Percentiles rank a stretch among this genome's conserved stretches.
Evolutionary conservation across 345 rosid species (phyloP).

Genomic region (Moricandia moricandioides): DNA sequence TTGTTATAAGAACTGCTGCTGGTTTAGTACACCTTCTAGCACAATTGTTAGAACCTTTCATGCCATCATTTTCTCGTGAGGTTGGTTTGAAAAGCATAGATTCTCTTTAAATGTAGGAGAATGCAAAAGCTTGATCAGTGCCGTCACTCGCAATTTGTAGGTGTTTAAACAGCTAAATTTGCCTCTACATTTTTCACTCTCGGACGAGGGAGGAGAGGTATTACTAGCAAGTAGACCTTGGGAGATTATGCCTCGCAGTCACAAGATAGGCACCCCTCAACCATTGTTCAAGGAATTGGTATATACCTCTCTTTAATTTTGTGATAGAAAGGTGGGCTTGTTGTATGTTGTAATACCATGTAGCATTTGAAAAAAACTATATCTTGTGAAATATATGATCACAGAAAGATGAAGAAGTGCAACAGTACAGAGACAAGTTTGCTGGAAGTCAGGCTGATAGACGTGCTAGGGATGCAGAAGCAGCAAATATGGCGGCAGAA

Average conservation of each 20-base stretch:
- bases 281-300: conserved; percentile 85
- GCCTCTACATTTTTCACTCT: conserved; percentile 60
- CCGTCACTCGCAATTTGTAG: conserved; percentile 39
- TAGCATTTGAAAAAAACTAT: not conserved
- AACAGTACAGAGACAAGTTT: conserved; percentile 58
- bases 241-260: conserved; percentile 74
- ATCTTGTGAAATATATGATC: conserved; percentile 13
- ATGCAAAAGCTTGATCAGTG: not conserved
- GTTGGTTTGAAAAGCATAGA: conserved; percentile 31
- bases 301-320: conserved; percentile 18
- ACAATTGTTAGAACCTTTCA: conserved; percentile 82
- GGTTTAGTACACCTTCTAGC: conserved; percentile 89
- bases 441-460: conserved; percentile 91
- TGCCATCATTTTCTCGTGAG: conserved; percentile 94
- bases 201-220: conserved; percentile 45
- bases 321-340: not conserved
- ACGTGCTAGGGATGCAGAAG: conserved; percentile 51
- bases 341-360: not conserved
- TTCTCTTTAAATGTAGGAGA: not conserved
- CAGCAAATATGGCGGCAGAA: conserved; percentile 48
- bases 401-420: conserved; percentile 68
- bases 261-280: conserved; percentile 68
- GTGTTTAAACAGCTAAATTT: conserved; percentile 87
- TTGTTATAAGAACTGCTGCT: conserved; percentile 74
- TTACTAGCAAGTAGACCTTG: conserved; percentile 57